Evolutionary conservation across 2,329 filamentous ascomycete species (phyloP), one percentile per base, ranked within the genome.

Genomic region (Apiospora sp.): DNA sequence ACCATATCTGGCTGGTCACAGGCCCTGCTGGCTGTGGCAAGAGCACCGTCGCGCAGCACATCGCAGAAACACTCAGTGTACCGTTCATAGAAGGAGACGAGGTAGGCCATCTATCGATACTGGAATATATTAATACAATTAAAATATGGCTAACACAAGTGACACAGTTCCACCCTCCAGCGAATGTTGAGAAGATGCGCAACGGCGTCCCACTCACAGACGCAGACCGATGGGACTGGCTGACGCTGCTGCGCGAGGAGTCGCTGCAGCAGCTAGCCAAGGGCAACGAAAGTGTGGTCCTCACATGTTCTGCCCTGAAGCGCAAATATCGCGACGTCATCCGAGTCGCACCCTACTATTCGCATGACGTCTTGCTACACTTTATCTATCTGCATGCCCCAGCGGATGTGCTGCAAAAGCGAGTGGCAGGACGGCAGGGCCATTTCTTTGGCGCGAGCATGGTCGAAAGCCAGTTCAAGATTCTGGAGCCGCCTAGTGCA

Each of bases 381-480:
- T 98, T 99, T 81, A 92, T 99, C 77, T 99, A 96, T 84, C 91
- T 99, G 51, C 89, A 92, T 75, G 94, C 95, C 0, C 86, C 90
- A 61, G 93, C 97, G 82, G 89, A 91, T 72, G 87, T 93, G 13
- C 88, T 98, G 43, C 86, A 97, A 72, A 85, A 92, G 77, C 90
- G 96, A 12, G 95, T 98, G 12, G 87, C 88, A 46, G 86, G 88
- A 51, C 90, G 96, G 76, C 85, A 95, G 83, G 91, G 91, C 70
- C 96, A 99, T 82, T 99, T 96, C 84, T 98, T 99, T 95, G 96
- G 96, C 78, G 93, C 94, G 77, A 90, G 91, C 78, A 98, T 99
- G 96, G 95, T 99, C 12, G 92, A 93, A 79, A 97, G 94, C 83
- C 96, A 99, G 81, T 93, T 98, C 76, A 90, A 92, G 75, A 92